Percentiles rank a stretch among this genome's conserved stretches.
These are phyloP conservation scores for Pogostemon cablin DNA, from an alignment of 257 asterid species.

Conservation along the genomic window DNA sequence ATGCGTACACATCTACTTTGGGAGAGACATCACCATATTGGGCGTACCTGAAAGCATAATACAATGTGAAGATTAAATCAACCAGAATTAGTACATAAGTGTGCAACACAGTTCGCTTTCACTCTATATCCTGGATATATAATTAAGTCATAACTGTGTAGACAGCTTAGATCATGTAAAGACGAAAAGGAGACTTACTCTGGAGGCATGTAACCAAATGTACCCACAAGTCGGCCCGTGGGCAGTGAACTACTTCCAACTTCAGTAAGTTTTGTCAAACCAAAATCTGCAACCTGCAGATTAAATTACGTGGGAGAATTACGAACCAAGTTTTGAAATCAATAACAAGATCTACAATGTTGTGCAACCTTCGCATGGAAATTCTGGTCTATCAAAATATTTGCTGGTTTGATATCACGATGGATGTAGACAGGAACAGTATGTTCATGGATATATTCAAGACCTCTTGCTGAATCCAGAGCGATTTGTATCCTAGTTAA, in stretches of 20 bases:
- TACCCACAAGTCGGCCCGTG: slow-evolving; percentile 87
- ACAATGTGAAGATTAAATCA: background rate
- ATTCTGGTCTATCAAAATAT: slow-evolving; percentile 85
- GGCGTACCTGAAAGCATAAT: slow-evolving; percentile 71
- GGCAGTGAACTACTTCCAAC: slow-evolving; percentile 84
- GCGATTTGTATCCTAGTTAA: slow-evolving; percentile 89
- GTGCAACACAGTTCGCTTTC: background rate
- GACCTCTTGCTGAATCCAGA: slow-evolving; percentile 97
- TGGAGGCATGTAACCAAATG: slow-evolving; percentile 99
- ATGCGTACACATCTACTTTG: slow-evolving; percentile 92
- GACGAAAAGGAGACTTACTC: slow-evolving; percentile 62
- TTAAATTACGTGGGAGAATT: slow-evolving; percentile 1
- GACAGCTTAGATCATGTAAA: slow-evolving; percentile 10
- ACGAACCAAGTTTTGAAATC: slow-evolving; percentile 28
- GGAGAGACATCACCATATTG: slow-evolving; percentile 90
- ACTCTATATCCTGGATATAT: background rate
- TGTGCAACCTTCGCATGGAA: slow-evolving; percentile 79
- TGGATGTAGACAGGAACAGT: slow-evolving; percentile 94
- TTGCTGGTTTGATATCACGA: slow-evolving; percentile 96
- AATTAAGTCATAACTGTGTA: slow-evolving; percentile 2
- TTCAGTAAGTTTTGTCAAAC: slow-evolving; percentile 88
- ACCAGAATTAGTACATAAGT: background rate
- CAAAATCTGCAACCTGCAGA: slow-evolving; percentile 94
- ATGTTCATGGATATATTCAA: slow-evolving; percentile 97
- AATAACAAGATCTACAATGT: slow-evolving; percentile 28